phyloP scores from a whole-genome alignment of 75 land plant species.

The Sequoiadendron giganteum region DNA sequence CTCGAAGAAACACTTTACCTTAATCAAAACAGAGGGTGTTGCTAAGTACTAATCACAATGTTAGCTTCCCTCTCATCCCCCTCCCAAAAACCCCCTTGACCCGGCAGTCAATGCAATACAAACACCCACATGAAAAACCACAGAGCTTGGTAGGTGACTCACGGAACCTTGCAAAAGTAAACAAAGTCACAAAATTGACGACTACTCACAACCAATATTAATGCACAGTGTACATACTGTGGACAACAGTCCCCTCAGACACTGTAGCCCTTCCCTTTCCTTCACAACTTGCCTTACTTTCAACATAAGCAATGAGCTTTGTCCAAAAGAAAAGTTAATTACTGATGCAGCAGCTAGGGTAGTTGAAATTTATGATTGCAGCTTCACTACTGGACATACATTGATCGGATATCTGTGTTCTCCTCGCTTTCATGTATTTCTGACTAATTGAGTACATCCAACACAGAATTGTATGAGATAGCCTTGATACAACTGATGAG shows the following conservation, averaged over 20 bases:
- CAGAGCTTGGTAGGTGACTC: neutral
- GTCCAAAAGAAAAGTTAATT: neutral
- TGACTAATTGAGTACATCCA: neutral
- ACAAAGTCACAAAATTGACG: neutral
- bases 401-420: neutral
- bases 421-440: neutral
- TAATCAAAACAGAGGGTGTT: neutral
- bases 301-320: neutral
- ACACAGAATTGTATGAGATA: neutral
- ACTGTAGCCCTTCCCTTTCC: neutral
- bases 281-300: neutral
- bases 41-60: neutral
- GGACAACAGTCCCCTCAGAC: neutral
- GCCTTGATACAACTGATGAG: neutral
- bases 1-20: neutral
- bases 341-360: neutral
- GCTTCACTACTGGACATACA: neutral
- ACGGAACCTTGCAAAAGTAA: neutral
- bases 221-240: neutral
- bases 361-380: neutral
- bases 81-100: neutral
- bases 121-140: neutral
- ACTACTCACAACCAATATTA: neutral
- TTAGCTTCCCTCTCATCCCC: neutral
- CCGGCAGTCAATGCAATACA: neutral